These are phyloP conservation scores for Eucalyptus globulus DNA, from an alignment of 345 rosid genomes.

Conservation along the genomic window DNA sequence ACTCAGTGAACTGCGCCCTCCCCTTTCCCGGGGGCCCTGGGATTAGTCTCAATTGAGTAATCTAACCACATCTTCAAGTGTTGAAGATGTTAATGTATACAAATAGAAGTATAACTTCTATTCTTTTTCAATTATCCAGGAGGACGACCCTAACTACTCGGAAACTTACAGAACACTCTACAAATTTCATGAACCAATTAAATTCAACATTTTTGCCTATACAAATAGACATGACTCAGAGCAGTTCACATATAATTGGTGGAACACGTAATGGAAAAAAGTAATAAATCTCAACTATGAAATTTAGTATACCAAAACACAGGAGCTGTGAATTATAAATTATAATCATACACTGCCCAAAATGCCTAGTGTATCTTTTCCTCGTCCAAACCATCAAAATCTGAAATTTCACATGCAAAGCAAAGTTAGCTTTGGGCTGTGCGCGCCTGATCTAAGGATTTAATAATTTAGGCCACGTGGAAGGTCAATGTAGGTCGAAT, in stretches of 20 bases:
- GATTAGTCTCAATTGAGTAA: not conserved
- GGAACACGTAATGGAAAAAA: not conserved
- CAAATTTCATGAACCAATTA: not conserved
- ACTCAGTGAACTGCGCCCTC: not conserved
- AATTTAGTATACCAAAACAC: not conserved
- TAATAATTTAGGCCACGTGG: not conserved
- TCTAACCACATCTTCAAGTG: not conserved
- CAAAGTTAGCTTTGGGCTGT: not conserved
- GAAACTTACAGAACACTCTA: accelerated
- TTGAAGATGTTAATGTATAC: not conserved
- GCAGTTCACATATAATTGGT: not conserved
- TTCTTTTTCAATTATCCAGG: not conserved
- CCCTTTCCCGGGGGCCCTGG: accelerated
- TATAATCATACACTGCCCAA: not conserved
- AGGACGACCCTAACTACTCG: accelerated
- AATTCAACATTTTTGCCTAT: not conserved
- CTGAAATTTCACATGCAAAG: not conserved
- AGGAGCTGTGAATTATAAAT: not conserved
- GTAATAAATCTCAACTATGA: not conserved
- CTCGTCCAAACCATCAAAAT: not conserved
- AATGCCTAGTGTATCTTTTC: not conserved
- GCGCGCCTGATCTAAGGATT: not conserved
- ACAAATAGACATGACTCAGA: not conserved
- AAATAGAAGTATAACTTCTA: not conserved
- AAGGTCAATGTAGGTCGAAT: not conserved